A percentile compares a stretch with the other conserved stretches of the same genome.
These are phyloP conservation scores for Hamigera avellanea DNA, from an alignment of 495 filamentous ascomycete genomes.

Conservation along the genomic window DNA sequence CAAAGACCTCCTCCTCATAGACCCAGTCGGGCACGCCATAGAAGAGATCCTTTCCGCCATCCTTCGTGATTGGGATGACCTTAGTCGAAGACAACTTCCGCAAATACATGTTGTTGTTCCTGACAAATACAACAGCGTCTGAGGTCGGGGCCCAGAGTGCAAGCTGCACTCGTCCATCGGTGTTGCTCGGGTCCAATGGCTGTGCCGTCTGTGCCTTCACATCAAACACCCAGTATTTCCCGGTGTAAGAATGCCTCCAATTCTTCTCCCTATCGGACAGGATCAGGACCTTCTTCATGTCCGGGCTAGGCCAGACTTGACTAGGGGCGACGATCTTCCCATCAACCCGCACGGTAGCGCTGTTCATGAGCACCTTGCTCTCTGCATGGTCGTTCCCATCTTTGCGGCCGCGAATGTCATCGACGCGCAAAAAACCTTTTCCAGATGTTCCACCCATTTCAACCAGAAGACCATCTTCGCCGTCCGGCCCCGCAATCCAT, in stretches of 20 bases:
- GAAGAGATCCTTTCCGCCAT: constrained; percentile 79
- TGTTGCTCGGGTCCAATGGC: constrained; percentile 60
- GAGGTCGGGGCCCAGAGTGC: constrained; percentile 85
- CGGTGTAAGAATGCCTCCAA: constrained; percentile 83
- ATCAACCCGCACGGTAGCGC: constrained; percentile 45
- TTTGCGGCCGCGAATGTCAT: constrained; percentile 61
- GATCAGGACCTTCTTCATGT: constrained; percentile 76
- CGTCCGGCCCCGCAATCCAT: constrained; percentile 78
- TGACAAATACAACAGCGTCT: constrained; percentile 73
- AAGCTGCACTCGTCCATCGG: constrained; percentile 62
- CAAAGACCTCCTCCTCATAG: constrained; percentile 92
- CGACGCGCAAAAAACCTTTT: constrained; percentile 70
- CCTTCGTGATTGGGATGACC: constrained; percentile 66
- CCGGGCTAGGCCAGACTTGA: constrained; percentile 62
- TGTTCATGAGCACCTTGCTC: constrained; percentile 64
- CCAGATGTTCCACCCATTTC: constrained; percentile 44
- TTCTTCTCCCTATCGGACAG: constrained; percentile 57
- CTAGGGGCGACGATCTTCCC: constrained; percentile 37
- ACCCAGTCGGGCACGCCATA: constrained; percentile 99
- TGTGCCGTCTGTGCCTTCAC: constrained; percentile 70
- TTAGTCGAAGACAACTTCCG: constrained; percentile 51
- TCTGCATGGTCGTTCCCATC: constrained; percentile 29
- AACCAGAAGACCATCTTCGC: constrained; percentile 77
- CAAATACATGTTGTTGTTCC: constrained; percentile 79
- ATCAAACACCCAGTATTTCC: constrained; percentile 87